Evolutionary conservation across 352 stramenopile genomes (phyloP).

Genomic region (Pythium aristosporum): DNA sequence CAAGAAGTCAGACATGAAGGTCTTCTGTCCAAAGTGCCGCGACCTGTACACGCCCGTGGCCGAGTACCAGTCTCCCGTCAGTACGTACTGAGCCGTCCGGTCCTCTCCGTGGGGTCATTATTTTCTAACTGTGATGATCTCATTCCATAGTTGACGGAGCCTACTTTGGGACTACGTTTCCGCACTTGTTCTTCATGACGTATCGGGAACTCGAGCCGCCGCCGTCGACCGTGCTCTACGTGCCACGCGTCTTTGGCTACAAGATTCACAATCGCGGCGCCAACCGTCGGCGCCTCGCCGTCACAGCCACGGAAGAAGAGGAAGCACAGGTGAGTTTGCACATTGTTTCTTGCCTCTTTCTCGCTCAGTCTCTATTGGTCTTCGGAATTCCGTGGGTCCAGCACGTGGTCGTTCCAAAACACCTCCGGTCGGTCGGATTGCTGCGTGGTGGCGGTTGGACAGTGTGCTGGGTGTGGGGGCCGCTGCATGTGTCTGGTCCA

Average conservation of each 20-base stretch:
- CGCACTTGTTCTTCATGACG: constrained; percentile 98
- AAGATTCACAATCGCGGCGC: constrained; percentile 89
- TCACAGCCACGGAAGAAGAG: constrained; percentile 80
- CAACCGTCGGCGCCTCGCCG: constrained; percentile 78
- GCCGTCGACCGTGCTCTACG: constrained; percentile 83
- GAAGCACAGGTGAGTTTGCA: constrained; percentile 70
- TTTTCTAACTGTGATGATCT: neutral
- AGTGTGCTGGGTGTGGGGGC: constrained; percentile 28
- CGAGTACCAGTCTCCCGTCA: constrained; percentile 82
- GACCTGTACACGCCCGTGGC: constrained; percentile 85
- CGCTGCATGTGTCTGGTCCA: constrained; percentile 37
- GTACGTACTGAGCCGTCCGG: constrained; percentile 48
- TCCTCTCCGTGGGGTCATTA: neutral
- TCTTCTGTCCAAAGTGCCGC: constrained; percentile 89
- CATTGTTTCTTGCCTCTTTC: neutral
- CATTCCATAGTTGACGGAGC: constrained; percentile 87
- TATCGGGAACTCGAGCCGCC: constrained; percentile 92
- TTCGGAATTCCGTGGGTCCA: constrained; percentile 19
- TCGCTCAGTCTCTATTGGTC: constrained; percentile 20
- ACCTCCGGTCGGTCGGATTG: constrained; percentile 29
- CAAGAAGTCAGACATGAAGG: constrained; percentile 90
- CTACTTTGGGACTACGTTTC: constrained; percentile 99
- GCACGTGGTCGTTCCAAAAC: constrained; percentile 28
- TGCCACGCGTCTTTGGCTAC: constrained; percentile 91
- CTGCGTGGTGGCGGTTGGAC: constrained; percentile 29